A percentile compares a stretch with the other conserved stretches of the same genome.
These are phyloP conservation scores for Metarhizium sp. DNA, from an alignment of 2,329 filamentous ascomycete species.

Conservation along the genomic window DNA sequence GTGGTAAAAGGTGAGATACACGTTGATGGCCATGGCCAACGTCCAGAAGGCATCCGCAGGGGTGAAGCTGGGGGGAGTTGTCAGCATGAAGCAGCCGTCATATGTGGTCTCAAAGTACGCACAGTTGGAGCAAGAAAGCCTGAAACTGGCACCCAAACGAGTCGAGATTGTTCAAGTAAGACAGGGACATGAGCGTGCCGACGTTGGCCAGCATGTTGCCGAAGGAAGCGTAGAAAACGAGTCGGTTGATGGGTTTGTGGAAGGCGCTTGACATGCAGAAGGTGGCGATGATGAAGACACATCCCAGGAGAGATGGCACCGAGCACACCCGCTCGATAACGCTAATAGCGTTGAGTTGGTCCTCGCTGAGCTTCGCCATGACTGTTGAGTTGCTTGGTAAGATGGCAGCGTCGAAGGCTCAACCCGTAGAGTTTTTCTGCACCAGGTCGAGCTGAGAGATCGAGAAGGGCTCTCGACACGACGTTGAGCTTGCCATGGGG, in stretches of 20 bases:
- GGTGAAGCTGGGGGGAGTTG: conserved; percentile 52
- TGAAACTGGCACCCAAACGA: conserved; percentile 53
- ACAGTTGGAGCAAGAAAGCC: conserved; percentile 67
- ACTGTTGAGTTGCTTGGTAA: too few species aligned
- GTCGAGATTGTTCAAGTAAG: conserved; percentile 35
- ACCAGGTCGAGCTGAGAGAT: too few species aligned
- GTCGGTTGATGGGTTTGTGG: conserved; percentile 70
- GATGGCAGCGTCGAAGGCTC: too few species aligned
- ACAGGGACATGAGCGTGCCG: conserved; percentile 55
- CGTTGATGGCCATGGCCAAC: conserved; percentile 69
- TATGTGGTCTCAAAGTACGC: conserved; percentile 16
- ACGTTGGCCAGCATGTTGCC: conserved; percentile 68
- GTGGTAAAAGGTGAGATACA: conserved; percentile 67
- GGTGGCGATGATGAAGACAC: conserved; percentile 56
- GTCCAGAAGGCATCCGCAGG: conserved; percentile 65
- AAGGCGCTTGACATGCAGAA: conserved; percentile 56
- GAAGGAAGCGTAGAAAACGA: conserved; percentile 71
- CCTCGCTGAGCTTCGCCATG: background rate
- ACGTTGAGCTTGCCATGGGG: too few species aligned
- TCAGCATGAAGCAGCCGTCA: background rate
- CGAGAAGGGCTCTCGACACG: too few species aligned
- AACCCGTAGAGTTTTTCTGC: too few species aligned
- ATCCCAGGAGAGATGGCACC: background rate
- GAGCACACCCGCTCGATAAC: background rate
- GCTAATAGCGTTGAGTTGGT: background rate